Percentiles rank a stretch among this genome's conserved stretches.
These are phyloP conservation scores for Penicillium olsonii DNA, from an alignment of 2,329 filamentous ascomycete genomes.

Conservation along the genomic window DNA sequence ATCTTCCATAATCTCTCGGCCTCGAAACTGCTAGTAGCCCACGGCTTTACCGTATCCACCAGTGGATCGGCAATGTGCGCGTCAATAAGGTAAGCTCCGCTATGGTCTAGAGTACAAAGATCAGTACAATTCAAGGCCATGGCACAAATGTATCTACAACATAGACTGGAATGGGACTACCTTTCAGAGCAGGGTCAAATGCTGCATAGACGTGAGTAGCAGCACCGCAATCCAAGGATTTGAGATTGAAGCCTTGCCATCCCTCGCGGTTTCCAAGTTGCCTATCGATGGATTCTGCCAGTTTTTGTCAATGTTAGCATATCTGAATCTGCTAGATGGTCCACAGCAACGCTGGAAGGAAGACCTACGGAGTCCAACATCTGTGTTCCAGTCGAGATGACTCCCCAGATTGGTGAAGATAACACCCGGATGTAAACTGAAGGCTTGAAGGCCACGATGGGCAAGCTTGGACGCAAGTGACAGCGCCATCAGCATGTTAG, in stretches of 20 bases:
- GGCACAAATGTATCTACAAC: background rate
- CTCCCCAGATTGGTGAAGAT: slow-evolving; percentile 24
- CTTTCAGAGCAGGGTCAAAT: slow-evolving; percentile 28
- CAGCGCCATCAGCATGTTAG: slow-evolving; percentile 47
- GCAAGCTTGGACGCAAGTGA: slow-evolving; percentile 35
- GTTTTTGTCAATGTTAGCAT: background rate
- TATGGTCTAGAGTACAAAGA: slow-evolving; percentile 24
- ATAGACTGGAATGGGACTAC: slow-evolving; percentile 7
- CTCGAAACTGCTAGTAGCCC: slow-evolving; percentile 27
- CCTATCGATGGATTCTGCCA: slow-evolving; percentile 9
- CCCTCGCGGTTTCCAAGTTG: slow-evolving; percentile 21
- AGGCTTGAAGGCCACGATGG: slow-evolving; percentile 23
- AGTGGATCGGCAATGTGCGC: slow-evolving; percentile 43
- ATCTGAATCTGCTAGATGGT: too few species aligned
- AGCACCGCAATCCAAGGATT: slow-evolving; percentile 29
- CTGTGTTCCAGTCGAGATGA: slow-evolving; percentile 21
- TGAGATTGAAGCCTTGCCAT: slow-evolving; percentile 20
- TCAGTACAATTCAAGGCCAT: background rate
- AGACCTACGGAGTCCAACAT: slow-evolving; percentile 17
- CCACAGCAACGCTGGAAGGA: background rate
- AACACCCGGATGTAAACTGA: slow-evolving; percentile 32
- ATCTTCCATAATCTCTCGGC: slow-evolving; percentile 49
- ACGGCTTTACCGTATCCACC: slow-evolving; percentile 32
- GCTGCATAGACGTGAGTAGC: slow-evolving; percentile 38
- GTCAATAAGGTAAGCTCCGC: slow-evolving; percentile 45